Evolutionary conservation across 345 rosid species (phyloP).

Genomic region (Citrus reticulata): DNA sequence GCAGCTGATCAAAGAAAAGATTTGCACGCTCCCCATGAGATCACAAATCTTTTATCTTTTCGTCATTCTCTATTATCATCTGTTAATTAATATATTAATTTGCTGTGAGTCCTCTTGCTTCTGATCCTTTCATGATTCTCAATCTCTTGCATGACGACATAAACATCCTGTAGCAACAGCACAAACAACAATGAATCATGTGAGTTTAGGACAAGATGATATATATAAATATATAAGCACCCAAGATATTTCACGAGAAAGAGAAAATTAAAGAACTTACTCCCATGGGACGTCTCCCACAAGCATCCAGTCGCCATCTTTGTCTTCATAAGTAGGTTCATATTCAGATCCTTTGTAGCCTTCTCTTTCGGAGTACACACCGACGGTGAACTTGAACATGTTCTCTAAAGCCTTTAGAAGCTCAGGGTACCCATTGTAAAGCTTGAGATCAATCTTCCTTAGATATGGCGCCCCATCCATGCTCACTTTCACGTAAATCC

Average conservation of each 20-base stretch:
- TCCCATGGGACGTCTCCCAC: conserved; percentile 90
- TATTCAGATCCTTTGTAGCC: conserved; percentile 73
- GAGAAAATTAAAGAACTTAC: conserved; percentile 23
- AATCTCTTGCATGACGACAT: conserved; percentile 74
- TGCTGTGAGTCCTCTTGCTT: conserved; percentile 49
- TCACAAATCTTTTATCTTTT: neutral
- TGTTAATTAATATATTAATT: neutral
- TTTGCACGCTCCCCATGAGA: conserved; percentile 8
- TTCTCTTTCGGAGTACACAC: conserved; percentile 62
- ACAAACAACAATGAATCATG: conserved; percentile 5
- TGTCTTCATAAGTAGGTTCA: conserved; percentile 77
- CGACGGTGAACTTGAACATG: conserved; percentile 72
- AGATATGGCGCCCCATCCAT: conserved; percentile 90
- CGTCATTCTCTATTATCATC: too few species aligned
- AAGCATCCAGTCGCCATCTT: conserved; percentile 89
- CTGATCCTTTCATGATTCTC: conserved; percentile 84
- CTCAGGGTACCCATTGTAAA: conserved; percentile 50
- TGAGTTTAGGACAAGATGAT: neutral
- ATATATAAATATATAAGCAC: too few species aligned
- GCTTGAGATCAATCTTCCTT: conserved; percentile 68
- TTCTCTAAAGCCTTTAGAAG: conserved; percentile 58
- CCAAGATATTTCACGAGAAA: neutral
- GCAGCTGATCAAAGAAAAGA: conserved; percentile 19
- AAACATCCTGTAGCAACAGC: conserved; percentile 60
- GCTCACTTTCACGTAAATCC: conserved; percentile 78